These are phyloP conservation scores for Fusarium hainanense DNA, from an alignment of 2,329 filamentous ascomycete species.

Conservation along the genomic window DNA sequence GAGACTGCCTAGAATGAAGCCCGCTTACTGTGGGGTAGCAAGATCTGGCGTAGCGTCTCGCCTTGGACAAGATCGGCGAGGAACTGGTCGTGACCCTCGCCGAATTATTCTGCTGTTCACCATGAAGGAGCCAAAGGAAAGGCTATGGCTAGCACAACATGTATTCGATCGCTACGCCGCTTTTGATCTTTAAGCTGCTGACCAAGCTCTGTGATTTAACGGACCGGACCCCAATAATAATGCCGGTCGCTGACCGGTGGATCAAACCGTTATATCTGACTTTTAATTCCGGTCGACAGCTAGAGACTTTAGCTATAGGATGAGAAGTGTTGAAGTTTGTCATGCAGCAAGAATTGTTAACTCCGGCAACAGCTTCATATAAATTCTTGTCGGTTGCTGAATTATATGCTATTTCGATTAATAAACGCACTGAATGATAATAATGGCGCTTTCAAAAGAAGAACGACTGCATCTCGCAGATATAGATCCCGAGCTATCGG, in stretches of 20 bases:
- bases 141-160: fast-evolving
- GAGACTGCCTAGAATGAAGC: background rate
- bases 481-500: background rate
- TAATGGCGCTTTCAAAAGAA: background rate
- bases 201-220: too few species aligned
- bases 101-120: fast-evolving
- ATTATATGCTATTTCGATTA: background rate
- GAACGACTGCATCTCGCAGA: background rate
- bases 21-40: background rate
- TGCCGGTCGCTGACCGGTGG: background rate
- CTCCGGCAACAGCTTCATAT: background rate
- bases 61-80: background rate
- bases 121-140: fast-evolving
- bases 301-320: too few species aligned
- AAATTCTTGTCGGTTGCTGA: background rate
- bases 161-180: background rate
- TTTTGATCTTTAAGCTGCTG: background rate
- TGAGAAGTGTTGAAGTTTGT: background rate
- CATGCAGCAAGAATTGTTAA: background rate
- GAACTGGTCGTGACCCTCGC: fast-evolving
- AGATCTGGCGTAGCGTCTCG: fast-evolving
- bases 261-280: background rate
- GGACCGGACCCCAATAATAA: background rate
- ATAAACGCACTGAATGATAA: too few species aligned
- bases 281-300: background rate